Percentiles rank a stretch among this genome's conserved stretches.
phyloP scores from a whole-genome alignment of 176 grass and related monocot genomes.

The Aegilops umbellulata region DNA sequence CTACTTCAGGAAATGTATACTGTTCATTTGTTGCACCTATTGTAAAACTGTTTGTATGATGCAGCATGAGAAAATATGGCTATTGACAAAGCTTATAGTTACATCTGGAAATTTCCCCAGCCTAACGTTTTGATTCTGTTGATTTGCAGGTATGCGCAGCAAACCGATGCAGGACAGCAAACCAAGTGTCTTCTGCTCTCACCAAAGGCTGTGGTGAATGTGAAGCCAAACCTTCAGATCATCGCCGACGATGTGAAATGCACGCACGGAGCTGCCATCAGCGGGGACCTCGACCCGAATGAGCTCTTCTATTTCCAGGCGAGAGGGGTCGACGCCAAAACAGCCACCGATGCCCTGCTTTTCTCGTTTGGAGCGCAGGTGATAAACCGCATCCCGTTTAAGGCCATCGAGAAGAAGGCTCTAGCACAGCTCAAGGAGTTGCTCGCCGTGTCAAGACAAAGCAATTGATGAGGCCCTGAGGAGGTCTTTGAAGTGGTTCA shows the following conservation, averaged over 20 bases:
- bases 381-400: constrained; percentile 73
- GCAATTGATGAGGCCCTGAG: not conserved
- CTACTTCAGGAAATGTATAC: not conserved
- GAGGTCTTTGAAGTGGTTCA: not conserved
- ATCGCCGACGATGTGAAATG: constrained; percentile 97
- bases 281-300: constrained; percentile 78
- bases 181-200: constrained; percentile 80
- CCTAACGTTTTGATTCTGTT: not conserved
- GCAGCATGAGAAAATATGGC: not conserved
- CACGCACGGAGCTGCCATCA: constrained; percentile 92
- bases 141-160: constrained; percentile 66
- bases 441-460: constrained; percentile 33
- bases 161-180: constrained; percentile 86
- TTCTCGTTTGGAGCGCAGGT: constrained; percentile 86
- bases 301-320: constrained; percentile 89
- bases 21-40: not conserved
- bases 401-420: constrained; percentile 51
- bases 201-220: constrained; percentile 77
- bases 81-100: not conserved
- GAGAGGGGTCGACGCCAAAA: constrained; percentile 59
- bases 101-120: not conserved
- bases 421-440: constrained; percentile 51
- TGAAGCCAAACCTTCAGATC: constrained; percentile 97
- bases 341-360: constrained; percentile 71
- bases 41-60: not conserved